Base-by-base conservation (phyloP, 768 basidiomycete species). In the Lactarius vividus region DNA sequence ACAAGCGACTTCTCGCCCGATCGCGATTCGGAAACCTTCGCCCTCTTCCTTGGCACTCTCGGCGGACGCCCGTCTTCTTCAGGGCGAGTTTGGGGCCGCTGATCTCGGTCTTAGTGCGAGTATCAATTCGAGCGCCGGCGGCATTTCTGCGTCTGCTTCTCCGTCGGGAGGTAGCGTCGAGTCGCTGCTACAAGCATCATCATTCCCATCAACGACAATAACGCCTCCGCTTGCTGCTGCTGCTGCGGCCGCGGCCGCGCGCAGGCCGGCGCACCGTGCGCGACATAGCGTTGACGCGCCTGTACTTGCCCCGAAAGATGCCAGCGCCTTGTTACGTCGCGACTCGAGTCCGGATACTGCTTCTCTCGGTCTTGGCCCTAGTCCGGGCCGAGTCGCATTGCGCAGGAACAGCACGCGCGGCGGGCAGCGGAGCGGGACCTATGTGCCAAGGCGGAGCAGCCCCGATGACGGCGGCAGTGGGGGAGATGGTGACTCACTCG, bases 191-290 rank as follows among this genome's bases (percentile, higher is more conserved):
- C 81, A 82, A 60, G 78, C 23, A 28, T 52, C 13, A 3, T 52
- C 49, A 15, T 3, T 52, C 26, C 49, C 49, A 26, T 15, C 13
- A 26, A 13, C 6, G 1, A 15, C 2, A 52, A 52, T 52, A 26
- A 13, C 49, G 26, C 49, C 23, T 26, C 49, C 49, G 26, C 49
- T 52, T 52, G 49, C 49, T 52, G 49, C 13, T 26, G 49, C 49
- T 7, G 49, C 49, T 2, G 49, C 49, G 9, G 49, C 83, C 68
- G 82, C 57, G 9, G 6, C 83, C 6, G 26, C 66, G 6, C 78
- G 88, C 63, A 77, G 86, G 44, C 86, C 88, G 4, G 80, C 81
- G 6, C 88, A 91, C 72, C 84, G 87, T 15, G 78, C 88, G 4
- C 78, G 86, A 64, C 85, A 89, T 64, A 87, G 84, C 70, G 76